Percentiles rank a stretch among this genome's conserved stretches.
Evolutionary conservation across 768 basidiomycete species (phyloP).

Genomic region (Pholiota conissans): DNA sequence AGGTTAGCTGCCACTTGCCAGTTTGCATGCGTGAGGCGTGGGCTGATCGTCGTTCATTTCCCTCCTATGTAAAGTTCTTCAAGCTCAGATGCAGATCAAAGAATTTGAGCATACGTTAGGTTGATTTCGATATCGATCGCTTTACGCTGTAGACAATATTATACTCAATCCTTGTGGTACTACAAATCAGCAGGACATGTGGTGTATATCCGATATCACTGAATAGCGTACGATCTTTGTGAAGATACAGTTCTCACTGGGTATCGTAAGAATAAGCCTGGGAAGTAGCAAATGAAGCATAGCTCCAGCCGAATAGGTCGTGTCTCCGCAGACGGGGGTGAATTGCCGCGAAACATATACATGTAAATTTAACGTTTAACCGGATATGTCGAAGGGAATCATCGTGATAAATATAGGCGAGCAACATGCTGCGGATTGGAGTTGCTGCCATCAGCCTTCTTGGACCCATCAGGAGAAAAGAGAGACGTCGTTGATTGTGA

Average conservation of each 20-base stretch:
- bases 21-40: too few species aligned
- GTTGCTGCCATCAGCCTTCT: background rate
- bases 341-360: background rate
- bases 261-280: too few species aligned
- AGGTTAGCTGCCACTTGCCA: background rate
- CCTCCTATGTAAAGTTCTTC: background rate
- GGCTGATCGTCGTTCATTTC: background rate
- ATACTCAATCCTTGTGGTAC: too few species aligned
- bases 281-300: too few species aligned
- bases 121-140: too few species aligned
- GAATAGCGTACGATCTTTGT: too few species aligned
- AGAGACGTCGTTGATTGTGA: background rate
- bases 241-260: too few species aligned
- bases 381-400: background rate
- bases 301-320: too few species aligned
- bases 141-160: too few species aligned
- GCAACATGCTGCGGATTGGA: background rate
- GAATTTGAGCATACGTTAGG: background rate
- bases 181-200: too few species aligned
- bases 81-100: background rate
- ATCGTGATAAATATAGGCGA: background rate
- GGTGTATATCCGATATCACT: too few species aligned
- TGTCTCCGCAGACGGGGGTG: too few species aligned
- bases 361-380: background rate
- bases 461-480: background rate